Base-by-base conservation (phyloP, 352 stramenopile genomes). In the Halophytophthora polymorphica region DNA sequence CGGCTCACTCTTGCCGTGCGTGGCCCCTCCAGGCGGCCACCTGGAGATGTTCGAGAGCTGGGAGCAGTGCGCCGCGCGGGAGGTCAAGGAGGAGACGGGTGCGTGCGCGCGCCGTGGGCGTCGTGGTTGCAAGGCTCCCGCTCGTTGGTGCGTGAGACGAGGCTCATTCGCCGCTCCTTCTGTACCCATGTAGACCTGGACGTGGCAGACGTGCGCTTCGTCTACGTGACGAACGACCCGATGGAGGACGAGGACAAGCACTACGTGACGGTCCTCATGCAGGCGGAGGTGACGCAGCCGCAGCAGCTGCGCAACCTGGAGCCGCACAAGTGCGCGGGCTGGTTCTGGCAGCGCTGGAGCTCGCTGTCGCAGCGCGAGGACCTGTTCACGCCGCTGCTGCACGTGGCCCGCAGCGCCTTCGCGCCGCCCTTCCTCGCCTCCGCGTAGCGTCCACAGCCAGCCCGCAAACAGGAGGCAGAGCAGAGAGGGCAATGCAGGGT, bases 211-310 rank as follows among this genome's bases (percentile, higher is more conserved):
- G 59, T 66, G 29, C 70, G 47, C 44, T 87, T 93, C 47, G 70
- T 77, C 15, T 86, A 83, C 40, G 77, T 88, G 42, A 93, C 83
- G 10, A 93, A 93, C 60, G 83, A 93, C 58, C 71, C 70, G 6
- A 93, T 91, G 80, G 65, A 86, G 53, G 68, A 88, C 48, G 77
- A 91, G 53, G 71, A 58, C 54, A 92, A 90, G 51, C 83, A 93
- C 61, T 93, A 91, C 66, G 89, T 91, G 47, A 93, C 83, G 37
- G 87, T 93, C 55, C 79, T 92, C 45, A 88, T 90, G 75, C 77
- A 90, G 42, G 79, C 81, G 2, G 48, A 48, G 2, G 73, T 93
- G 33, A 54, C 64, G n/a, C 50, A 66, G 22, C 56, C 58, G 28
- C 77, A 90, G 52, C 64, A 61, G 23, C 57, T 79, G 25, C 58